These are phyloP conservation scores for Trichosanthes cucumerina DNA, from an alignment of 306 rosid genomes.

Conservation along the genomic window DNA sequence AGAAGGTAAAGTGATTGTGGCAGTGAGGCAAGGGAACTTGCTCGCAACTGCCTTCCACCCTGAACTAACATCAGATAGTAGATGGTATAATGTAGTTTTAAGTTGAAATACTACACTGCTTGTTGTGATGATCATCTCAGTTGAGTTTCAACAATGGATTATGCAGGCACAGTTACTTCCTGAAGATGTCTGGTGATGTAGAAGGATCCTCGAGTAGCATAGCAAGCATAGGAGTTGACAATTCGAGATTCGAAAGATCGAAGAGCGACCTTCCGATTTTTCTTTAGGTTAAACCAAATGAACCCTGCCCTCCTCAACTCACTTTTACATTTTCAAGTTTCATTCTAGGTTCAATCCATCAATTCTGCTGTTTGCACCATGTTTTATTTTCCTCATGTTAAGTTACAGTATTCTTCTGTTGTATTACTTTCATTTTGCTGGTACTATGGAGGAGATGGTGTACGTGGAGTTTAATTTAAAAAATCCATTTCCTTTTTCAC, in stretches of 20 bases:
- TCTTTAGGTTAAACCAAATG: slow-evolving; percentile 25
- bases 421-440: background rate
- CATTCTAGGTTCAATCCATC: background rate
- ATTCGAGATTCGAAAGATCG: slow-evolving; percentile 20
- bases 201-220: slow-evolving; percentile 56
- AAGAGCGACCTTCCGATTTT: slow-evolving; percentile 66
- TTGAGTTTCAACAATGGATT: slow-evolving; percentile 20
- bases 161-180: slow-evolving; percentile 92
- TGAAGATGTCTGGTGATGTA: slow-evolving; percentile 50
- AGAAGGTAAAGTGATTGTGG: slow-evolving; percentile 65
- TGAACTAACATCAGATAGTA: slow-evolving; percentile 83
- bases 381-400: background rate
- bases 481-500: background rate
- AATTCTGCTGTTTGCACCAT: background rate
- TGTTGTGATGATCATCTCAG: background rate
- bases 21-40: slow-evolving; percentile 82
- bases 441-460: background rate
- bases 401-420: background rate
- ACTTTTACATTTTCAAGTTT: background rate
- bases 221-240: slow-evolving; percentile 21
- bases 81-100: slow-evolving; percentile 49
- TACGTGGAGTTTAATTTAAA: background rate
- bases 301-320: background rate
- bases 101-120: background rate
- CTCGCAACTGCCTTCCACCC: slow-evolving; percentile 95